A percentile compares a stretch with the other conserved stretches of the same genome.
Conservation (phyloP, 352 stramenopile genomes). For the Phytophthora pinifolia region DNA sequence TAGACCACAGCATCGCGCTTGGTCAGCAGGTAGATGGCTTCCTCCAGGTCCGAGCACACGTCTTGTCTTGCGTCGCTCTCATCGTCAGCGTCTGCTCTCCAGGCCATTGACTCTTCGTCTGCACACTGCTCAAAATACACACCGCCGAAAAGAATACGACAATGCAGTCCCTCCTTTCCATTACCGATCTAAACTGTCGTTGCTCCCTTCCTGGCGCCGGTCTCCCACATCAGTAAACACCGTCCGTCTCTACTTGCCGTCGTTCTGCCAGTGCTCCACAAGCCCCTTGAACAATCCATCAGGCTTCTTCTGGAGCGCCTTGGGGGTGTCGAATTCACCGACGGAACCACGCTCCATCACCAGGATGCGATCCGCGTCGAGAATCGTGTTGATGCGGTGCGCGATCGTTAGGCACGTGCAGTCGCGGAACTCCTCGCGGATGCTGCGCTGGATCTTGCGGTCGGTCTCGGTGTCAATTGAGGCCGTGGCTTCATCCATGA, state of each 20-base stretch:
- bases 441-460: slow-evolving; percentile 88
- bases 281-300: slow-evolving; percentile 75
- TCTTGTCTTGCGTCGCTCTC: neutral
- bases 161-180: slow-evolving; percentile 6
- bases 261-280: slow-evolving; percentile 78
- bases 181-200: slow-evolving; percentile 4
- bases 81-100: neutral
- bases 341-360: slow-evolving; percentile 94
- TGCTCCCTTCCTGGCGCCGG: neutral
- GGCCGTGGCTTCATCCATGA: slow-evolving; percentile 98
- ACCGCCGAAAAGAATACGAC: slow-evolving; percentile 3
- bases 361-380: slow-evolving; percentile 95
- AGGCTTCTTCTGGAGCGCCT: slow-evolving; percentile 61
- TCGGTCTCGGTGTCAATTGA: slow-evolving; percentile 91
- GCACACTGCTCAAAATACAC: slow-evolving; percentile 21
- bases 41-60: slow-evolving; percentile 44
- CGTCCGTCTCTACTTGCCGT: slow-evolving; percentile 25
- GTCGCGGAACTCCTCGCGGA: slow-evolving; percentile 92
- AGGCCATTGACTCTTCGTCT: slow-evolving; percentile 4
- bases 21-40: slow-evolving; percentile 49
- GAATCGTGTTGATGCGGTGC: slow-evolving; percentile 96
- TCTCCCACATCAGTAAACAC: no score
- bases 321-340: slow-evolving; percentile 93
- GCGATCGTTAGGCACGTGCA: slow-evolving; percentile 96
- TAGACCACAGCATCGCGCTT: slow-evolving; percentile 56